Conservation (phyloP, 1,284 basidiomycete species). For the Takashimella koratensis region DNA sequence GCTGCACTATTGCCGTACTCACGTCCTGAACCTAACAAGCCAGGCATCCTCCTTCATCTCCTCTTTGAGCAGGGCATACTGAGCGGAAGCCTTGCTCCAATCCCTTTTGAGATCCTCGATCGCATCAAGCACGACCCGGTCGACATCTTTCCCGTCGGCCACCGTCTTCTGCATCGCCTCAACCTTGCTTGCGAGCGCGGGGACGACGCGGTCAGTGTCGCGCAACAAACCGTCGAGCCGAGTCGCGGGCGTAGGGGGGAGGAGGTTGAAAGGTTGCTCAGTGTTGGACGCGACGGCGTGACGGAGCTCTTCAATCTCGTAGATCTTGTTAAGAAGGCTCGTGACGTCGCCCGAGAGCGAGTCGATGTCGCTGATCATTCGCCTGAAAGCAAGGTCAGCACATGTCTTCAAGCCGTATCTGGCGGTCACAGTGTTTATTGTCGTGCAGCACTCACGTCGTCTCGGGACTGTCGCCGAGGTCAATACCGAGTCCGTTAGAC, state of each 20-base stretch:
- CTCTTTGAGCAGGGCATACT: constrained; percentile 74
- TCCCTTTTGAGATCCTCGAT: constrained; percentile 49
- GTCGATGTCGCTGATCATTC: constrained; percentile 13
- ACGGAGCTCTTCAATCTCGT: constrained; percentile 38
- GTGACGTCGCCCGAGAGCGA: constrained; percentile 20
- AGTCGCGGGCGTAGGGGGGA: constrained; percentile 49
- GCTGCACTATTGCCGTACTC: no score
- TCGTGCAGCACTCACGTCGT: not conserved
- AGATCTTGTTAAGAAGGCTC: constrained; percentile 28
- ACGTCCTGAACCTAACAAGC: constrained; percentile 85
- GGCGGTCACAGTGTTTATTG: no score
- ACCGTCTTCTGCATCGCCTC: not conserved
- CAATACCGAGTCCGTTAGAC: not conserved
- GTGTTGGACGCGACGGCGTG: constrained; percentile 52
- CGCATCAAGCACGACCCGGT: constrained; percentile 4
- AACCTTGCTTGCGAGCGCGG: not conserved
- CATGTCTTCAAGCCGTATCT: no score
- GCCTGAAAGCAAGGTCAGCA: not conserved
- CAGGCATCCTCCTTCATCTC: constrained; percentile 95
- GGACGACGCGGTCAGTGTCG: not conserved
- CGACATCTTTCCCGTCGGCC: not conserved
- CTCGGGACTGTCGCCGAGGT: not conserved
- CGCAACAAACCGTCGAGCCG: constrained; percentile 16
- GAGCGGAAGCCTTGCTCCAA: constrained; percentile 74
- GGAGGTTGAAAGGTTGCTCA: constrained; percentile 27